These are phyloP conservation scores for Scalesia atractyloides DNA, from an alignment of 129 eudicot genomes.

Conservation along the genomic window DNA sequence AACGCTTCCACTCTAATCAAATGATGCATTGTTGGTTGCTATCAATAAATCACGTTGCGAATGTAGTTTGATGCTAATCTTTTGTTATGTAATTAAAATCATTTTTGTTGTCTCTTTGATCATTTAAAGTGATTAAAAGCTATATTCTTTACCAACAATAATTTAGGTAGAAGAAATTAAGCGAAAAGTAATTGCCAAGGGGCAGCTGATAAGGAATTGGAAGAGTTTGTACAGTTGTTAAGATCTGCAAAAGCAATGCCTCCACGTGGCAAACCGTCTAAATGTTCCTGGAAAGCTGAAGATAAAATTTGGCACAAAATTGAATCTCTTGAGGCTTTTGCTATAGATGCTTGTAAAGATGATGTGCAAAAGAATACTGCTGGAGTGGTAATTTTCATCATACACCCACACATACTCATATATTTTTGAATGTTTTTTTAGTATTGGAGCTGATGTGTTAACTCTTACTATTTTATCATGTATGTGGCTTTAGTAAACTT, in stretches of 20 bases:
- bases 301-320: constrained; percentile 63
- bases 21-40: constrained; percentile 7
- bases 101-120: constrained; percentile 8
- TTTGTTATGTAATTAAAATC: constrained; percentile 21
- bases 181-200: constrained; percentile 65
- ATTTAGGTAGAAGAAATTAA: constrained; percentile 84
- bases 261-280: constrained; percentile 66
- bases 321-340: constrained; percentile 84
- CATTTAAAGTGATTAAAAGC: constrained; percentile 9
- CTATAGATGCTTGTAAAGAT: constrained; percentile 65
- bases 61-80: constrained; percentile 14
- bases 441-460: constrained; percentile 1
- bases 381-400: constrained; percentile 55
- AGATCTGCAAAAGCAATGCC: constrained; percentile 73
- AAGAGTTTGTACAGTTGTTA: constrained; percentile 62
- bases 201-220: constrained; percentile 81
- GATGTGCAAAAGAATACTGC: constrained; percentile 76
- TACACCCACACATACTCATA: background rate
- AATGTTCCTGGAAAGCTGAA: constrained; percentile 69
- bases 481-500: constrained; percentile 6
- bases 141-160: constrained; percentile 1
- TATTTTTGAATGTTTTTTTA: background rate
- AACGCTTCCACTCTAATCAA: background rate
- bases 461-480: background rate
- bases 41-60: background rate